A percentile compares a stretch with the other conserved stretches of the same genome.
Conservation (phyloP, 23 red algal species). For the Chondrus crispus region DNA sequence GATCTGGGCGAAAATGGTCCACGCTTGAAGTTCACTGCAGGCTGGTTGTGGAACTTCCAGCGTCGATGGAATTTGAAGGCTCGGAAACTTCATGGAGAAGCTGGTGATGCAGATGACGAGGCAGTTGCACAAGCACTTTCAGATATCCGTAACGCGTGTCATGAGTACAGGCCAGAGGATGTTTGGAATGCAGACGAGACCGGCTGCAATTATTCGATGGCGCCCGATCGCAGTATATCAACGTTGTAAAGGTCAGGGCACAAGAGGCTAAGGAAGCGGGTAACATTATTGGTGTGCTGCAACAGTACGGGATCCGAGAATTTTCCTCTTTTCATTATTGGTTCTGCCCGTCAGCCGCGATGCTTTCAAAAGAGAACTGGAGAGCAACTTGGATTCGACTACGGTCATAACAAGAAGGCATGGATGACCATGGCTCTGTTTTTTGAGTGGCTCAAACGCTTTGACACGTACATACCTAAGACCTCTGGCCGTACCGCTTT, state of each 20-base stretch:
- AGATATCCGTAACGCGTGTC: neutral
- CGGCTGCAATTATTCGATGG: neutral
- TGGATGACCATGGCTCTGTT: constrained; percentile 3
- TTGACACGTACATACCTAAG: neutral
- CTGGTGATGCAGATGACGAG: neutral
- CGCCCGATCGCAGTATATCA: neutral
- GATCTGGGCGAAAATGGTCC: too few species aligned
- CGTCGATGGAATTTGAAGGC: neutral
- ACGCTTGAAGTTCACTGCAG: neutral
- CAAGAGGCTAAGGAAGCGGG: neutral
- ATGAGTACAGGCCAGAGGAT: neutral
- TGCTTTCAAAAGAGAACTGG: neutral
- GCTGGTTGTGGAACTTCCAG: neutral
- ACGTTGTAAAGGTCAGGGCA: too few species aligned
- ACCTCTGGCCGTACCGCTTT: neutral
- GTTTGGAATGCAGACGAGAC: constrained; percentile 12
- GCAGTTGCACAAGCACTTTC: neutral
- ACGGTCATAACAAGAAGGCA: neutral
- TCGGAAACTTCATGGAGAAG: neutral
- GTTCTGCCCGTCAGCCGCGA: neutral
- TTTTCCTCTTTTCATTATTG: neutral
- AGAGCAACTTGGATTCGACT: neutral
- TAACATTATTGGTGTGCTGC: neutral
- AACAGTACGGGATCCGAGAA: neutral
- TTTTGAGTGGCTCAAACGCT: neutral